Evolutionary conservation across 1,139 yeast species (phyloP).

Genomic region (Pichia terricola): DNA sequence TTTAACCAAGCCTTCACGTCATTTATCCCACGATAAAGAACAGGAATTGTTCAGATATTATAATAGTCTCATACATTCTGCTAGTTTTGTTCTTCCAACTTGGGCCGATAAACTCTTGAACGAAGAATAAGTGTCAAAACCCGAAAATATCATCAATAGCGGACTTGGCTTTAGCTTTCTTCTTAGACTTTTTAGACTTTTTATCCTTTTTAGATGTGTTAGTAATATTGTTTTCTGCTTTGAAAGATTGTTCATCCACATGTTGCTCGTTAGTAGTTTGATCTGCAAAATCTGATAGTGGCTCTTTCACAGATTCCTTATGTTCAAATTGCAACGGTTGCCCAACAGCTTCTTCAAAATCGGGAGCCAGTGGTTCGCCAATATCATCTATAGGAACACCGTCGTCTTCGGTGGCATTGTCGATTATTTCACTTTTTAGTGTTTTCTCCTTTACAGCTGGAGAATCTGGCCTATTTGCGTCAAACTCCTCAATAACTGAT

Average conservation of each 20-base stretch:
- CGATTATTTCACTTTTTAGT: too few species aligned
- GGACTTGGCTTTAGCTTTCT: not conserved
- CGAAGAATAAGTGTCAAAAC: slow-evolving; percentile 4
- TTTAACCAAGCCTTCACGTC: slow-evolving; percentile 47
- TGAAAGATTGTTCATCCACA: too few species aligned
- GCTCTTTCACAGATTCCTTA: too few species aligned
- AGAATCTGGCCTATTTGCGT: not conserved
- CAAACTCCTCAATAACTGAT: slow-evolving; percentile 19
- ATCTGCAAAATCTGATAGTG: too few species aligned
- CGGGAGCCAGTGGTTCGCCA: too few species aligned
- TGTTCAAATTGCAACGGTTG: too few species aligned
- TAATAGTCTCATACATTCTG: slow-evolving; percentile 58
- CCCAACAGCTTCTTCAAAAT: too few species aligned
- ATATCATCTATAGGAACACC: too few species aligned
- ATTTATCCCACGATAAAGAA: slow-evolving; percentile 40
- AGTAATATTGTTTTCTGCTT: too few species aligned
- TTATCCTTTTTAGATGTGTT: not conserved
- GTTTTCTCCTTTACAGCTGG: too few species aligned
- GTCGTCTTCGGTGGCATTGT: too few species aligned
- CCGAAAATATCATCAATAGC: slow-evolving; percentile 58
- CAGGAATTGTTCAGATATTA: slow-evolving; percentile 57
- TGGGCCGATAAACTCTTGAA: slow-evolving; percentile 48
- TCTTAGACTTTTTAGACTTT: slow-evolving; percentile 20
- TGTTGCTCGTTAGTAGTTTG: too few species aligned
- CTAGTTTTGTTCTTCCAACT: slow-evolving; percentile 79